Evolutionary conservation across 345 rosid species (phyloP).

Genomic region (Bruguiera parviflora): DNA sequence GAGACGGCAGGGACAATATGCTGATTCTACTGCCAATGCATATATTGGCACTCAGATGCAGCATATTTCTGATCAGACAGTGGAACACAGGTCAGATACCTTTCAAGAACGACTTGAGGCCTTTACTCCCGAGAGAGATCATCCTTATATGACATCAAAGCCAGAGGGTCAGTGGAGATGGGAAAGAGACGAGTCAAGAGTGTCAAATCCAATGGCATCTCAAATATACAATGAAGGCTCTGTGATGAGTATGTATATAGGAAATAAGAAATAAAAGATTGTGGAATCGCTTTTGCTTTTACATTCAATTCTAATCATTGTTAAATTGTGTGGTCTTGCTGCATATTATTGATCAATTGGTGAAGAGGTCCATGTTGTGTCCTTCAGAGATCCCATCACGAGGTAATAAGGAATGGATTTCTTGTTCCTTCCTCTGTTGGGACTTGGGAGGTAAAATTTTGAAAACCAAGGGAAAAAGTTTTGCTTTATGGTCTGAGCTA

Average conservation of each 20-base stretch:
- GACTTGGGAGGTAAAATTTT: too few species aligned
- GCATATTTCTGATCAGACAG: slow-evolving; percentile 42
- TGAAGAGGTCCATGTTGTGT: too few species aligned
- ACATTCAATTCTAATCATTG: too few species aligned
- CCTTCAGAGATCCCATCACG: too few species aligned
- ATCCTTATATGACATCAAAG: slow-evolving; percentile 42
- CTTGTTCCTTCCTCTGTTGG: too few species aligned
- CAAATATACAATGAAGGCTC: slow-evolving; percentile 57
- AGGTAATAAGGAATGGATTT: too few species aligned
- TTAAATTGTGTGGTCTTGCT: too few species aligned
- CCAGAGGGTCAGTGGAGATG: slow-evolving; percentile 64
- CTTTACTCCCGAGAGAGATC: slow-evolving; percentile 87
- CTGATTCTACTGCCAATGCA: slow-evolving; percentile 48
- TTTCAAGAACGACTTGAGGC: slow-evolving; percentile 86
- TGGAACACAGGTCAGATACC: slow-evolving; percentile 44
- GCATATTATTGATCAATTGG: too few species aligned
- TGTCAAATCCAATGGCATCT: slow-evolving; percentile 49
- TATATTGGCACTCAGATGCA: slow-evolving; percentile 62
- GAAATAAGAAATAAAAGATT: neutral
- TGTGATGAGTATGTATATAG: neutral
- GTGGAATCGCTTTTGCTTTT: too few species aligned
- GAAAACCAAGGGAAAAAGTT: too few species aligned
- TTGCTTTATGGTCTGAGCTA: too few species aligned
- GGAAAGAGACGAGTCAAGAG: slow-evolving; percentile 70
- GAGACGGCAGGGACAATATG: slow-evolving; percentile 71